These are phyloP conservation scores for Nicotiana benthamiana DNA, from an alignment of 257 asterid species.

Conservation along the genomic window DNA sequence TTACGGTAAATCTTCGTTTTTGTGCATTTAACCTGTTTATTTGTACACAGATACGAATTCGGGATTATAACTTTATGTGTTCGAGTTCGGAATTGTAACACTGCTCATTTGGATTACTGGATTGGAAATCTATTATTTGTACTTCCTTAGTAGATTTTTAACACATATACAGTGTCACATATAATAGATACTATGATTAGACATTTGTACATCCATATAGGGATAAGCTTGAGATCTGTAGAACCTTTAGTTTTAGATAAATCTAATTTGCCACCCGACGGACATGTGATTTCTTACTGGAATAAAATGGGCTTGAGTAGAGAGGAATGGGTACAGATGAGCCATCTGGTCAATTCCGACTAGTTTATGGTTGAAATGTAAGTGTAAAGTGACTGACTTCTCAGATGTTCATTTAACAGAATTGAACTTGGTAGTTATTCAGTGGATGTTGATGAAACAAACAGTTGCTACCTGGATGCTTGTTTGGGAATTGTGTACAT, in stretches of 20 bases:
- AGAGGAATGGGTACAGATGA: neutral
- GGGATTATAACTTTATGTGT: neutral
- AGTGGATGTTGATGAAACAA: neutral
- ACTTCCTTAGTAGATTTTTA: neutral
- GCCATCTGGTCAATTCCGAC: neutral
- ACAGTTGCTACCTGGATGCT: neutral
- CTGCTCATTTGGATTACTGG: neutral
- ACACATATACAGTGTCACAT: neutral
- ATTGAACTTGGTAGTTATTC: neutral
- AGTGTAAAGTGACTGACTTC: neutral
- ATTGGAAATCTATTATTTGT: neutral
- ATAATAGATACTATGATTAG: neutral
- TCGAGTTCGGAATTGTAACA: neutral
- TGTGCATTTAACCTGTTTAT: neutral
- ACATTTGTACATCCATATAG: neutral
- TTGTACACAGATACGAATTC: neutral
- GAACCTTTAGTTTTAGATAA: neutral
- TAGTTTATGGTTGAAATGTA: neutral
- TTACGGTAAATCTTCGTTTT: slow-evolving; percentile 33
- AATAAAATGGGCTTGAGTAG: neutral
- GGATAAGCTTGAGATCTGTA: neutral
- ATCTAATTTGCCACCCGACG: neutral
- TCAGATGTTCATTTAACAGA: neutral
- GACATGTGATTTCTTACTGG: neutral
- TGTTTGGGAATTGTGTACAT: neutral